Base-by-base conservation (phyloP, 2,329 filamentous ascomycete genomes). In the Penicillium sp. region DNA sequence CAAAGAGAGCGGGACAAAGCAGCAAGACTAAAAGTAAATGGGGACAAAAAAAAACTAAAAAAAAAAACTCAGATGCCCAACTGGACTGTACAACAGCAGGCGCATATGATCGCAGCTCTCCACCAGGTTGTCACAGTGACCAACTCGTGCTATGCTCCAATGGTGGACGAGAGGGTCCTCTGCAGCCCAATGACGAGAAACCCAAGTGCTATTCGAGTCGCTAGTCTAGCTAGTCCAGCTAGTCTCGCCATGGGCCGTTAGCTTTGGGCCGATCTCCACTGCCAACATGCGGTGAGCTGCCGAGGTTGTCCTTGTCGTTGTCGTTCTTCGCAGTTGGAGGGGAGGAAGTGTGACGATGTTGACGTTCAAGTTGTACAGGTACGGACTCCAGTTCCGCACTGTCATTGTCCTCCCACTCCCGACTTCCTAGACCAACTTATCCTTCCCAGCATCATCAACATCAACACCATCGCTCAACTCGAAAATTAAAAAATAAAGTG, bases 51-150 rank as follows among this genome's bases (percentile, higher is more conserved):
- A 52, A 51, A 47, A 58, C 52, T 58, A 39, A 55, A 56, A 55
- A 60, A 49, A 54, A 49, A 54, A 54, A 50, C 24, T 53, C 48
- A 49, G 46, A 46, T 53, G 52, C 52, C 55, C 53, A 58, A 56
- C 41, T 49, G 26, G 45, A 46, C 50, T 53, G 51, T 55, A 57
- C 46, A 57, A 57, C 53, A 50, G 27, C 27, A 21, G 39, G 27
- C 26, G 40, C 46, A 51, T 49, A 55, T 51, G 24, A 44, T 34
- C 33, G 34, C 39, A 54, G 43, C 39, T 42, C 39, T 29, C 46
- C 40, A 37, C 42, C 33, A 36, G 29, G 60, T 63, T 63, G 60
- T 51, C 60, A 63, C 55, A 63, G 60, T 62, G 57, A 63, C 57
- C 60, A 59, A 29, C 40, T 57, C 45, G 48, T 55, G 47, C 56